These are phyloP conservation scores for Gaertneriomyces sp. DNA, from an alignment of 192 early-diverging fungal genomes.

Conservation along the genomic window DNA sequence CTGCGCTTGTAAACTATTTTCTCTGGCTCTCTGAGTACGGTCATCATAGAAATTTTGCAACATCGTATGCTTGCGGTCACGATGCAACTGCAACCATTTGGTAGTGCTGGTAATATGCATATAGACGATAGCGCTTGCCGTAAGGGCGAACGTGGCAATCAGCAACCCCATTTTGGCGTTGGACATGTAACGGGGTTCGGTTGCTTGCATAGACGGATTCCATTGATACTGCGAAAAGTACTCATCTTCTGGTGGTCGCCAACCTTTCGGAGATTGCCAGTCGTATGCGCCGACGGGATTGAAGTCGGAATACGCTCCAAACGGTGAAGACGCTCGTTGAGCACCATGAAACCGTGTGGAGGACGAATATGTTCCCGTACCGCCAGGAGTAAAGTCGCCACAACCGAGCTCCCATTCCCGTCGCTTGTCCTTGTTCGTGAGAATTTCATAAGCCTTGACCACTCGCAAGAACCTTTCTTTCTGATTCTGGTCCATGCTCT, in stretches of 20 bases:
- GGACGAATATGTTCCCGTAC: background rate
- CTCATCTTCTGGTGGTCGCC: slow-evolving; percentile 1
- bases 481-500: slow-evolving; percentile 1
- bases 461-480: slow-evolving; percentile 17
- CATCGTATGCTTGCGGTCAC: slow-evolving; percentile 7
- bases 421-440: slow-evolving; percentile 6
- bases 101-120: slow-evolving; percentile 9
- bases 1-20: slow-evolving; percentile 13
- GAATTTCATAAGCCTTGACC: slow-evolving; percentile 29
- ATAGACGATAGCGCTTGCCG: slow-evolving; percentile 10
- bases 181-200: slow-evolving; percentile 30
- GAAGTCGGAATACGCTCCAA: background rate
- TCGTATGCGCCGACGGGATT: background rate
- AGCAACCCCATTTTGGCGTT: slow-evolving; percentile 27
- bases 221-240: background rate
- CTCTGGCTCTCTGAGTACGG: slow-evolving; percentile 10
- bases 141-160: slow-evolving; percentile 16
- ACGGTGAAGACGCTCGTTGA: background rate
- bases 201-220: slow-evolving; percentile 7
- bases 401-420: background rate
- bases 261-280: background rate
- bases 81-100: background rate
- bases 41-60: slow-evolving; percentile 13
- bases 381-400: background rate
- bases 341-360: background rate